Base-by-base conservation (phyloP, 768 basidiomycete species). In the Calvatia gigantea region DNA sequence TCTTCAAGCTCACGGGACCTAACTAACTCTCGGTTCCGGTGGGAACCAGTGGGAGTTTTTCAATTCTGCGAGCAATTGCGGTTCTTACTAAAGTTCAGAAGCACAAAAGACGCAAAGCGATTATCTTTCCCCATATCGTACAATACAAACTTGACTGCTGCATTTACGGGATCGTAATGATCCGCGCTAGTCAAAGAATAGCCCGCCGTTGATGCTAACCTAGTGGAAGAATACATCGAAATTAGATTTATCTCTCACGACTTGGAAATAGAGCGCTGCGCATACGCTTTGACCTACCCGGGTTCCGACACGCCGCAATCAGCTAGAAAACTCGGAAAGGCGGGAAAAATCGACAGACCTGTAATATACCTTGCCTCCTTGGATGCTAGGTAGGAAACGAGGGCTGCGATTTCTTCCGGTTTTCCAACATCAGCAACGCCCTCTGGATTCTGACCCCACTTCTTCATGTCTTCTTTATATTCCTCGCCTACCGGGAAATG, bases 381-480 rank as follows among this genome's bases (percentile, higher is more conserved):
- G 2, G 62, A 64, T 7, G 50, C 64, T 6, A 65, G 49, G 39
- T 58, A 65, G 14, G 64, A 62, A 4, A 65, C 64, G 1, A 64
- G 19, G 19, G 46, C 57, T 0, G 60, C 62, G 14, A 64, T 47
- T 11, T 63, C 61, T 27, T 59, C 54, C 8, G 54, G 54, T 8
- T 38, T 15, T 19, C 50, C 58, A 21, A 15, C 15, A n/a, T 35
- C 8, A 11, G 27, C 44, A 9, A 41, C 6, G 3, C 17, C 31
- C 11, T 0, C 6, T 15, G 29, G 6, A 6, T 35, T 33, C 0
- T 5, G 1, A 25, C 17, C 19, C 31, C 45, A 21, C 17, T 49
- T 14, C n/a, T 25, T 46, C 14, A 50, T 39, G 14, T 37, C 35
- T 14, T 37, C 35, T 12, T 14, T 37, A 37, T 37, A n/a, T 37